phyloP scores from a whole-genome alignment of 2,329 filamentous ascomycete species.

The Monilinia aucupariae region DNA sequence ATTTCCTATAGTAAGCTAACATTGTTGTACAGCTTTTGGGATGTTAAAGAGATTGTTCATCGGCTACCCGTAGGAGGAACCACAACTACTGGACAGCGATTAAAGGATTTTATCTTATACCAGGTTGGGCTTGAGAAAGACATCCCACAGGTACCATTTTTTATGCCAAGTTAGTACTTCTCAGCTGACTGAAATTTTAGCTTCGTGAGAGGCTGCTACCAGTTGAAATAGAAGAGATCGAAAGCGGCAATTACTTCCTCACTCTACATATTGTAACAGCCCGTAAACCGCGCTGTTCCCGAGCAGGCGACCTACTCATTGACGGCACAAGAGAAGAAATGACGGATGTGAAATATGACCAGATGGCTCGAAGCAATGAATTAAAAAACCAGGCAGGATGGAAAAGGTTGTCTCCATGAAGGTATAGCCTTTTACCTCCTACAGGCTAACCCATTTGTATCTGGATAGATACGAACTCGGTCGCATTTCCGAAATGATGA shows the following conservation, averaged over 20 bases:
- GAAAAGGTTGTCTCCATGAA: slow-evolving; percentile 11
- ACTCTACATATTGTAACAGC: slow-evolving; percentile 34
- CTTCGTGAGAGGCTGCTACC: slow-evolving; percentile 21
- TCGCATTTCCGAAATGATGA: slow-evolving; percentile 8
- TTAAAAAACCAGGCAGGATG: slow-evolving; percentile 9
- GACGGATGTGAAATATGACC: slow-evolving; percentile 29
- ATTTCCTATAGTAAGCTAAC: slow-evolving; percentile 11
- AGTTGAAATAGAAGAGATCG: slow-evolving; percentile 18
- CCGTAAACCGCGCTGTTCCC: slow-evolving; percentile 27
- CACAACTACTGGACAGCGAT: not conserved
- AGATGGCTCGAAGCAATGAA: slow-evolving; percentile 25
- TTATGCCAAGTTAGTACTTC: not conserved
- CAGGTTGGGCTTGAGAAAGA: slow-evolving; percentile 20
- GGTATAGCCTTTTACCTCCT: not conserved
- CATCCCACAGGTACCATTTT: slow-evolving; percentile 12
- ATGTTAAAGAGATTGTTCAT: slow-evolving; percentile 30
- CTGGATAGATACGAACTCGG: slow-evolving; percentile 11
- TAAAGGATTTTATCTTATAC: slow-evolving; percentile 14
- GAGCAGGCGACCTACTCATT: slow-evolving; percentile 29
- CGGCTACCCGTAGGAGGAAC: slow-evolving; percentile 26
- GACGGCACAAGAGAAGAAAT: slow-evolving; percentile 31
- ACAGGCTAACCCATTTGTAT: not conserved
- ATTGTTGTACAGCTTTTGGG: slow-evolving; percentile 28
- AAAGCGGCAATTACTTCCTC: slow-evolving; percentile 26
- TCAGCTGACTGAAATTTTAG: slow-evolving; percentile 19